These are phyloP conservation scores for Populus hybrid DNA, from an alignment of 441 rosid species.

Conservation along the genomic window DNA sequence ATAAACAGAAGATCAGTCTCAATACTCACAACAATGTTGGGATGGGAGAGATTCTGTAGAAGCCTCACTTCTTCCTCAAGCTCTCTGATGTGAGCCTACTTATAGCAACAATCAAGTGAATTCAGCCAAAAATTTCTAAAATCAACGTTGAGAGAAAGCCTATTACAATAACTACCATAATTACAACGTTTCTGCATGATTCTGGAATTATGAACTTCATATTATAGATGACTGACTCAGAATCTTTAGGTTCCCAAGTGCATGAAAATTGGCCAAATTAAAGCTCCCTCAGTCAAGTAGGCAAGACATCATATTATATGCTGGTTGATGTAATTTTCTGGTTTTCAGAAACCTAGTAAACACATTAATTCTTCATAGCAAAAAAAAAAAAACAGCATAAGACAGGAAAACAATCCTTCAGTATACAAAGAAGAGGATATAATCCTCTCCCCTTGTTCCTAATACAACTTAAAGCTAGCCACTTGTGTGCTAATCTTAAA, in stretches of 20 bases:
- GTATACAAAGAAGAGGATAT: background rate
- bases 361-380: background rate
- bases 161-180: background rate
- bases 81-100: constrained; percentile 5
- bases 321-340: background rate
- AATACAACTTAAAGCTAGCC: background rate
- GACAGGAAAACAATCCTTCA: background rate
- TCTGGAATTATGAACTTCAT: background rate
- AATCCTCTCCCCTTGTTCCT: background rate
- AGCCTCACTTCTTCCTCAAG: constrained; percentile 98
- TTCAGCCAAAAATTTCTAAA: background rate
- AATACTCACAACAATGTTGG: constrained; percentile 85
- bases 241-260: background rate
- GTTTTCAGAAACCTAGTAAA: background rate
- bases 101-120: constrained; percentile 20
- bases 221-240: background rate
- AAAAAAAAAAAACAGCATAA: background rate
- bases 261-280: background rate
- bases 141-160: background rate
- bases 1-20: constrained; percentile 9
- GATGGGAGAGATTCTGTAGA: constrained; percentile 88
- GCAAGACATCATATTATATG: background rate
- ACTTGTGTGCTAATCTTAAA: background rate
- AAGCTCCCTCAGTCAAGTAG: background rate
- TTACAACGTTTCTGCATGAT: background rate